These are phyloP conservation scores for Diospyros lotus DNA, from an alignment of 148 eudicot genomes.

Conservation along the genomic window DNA sequence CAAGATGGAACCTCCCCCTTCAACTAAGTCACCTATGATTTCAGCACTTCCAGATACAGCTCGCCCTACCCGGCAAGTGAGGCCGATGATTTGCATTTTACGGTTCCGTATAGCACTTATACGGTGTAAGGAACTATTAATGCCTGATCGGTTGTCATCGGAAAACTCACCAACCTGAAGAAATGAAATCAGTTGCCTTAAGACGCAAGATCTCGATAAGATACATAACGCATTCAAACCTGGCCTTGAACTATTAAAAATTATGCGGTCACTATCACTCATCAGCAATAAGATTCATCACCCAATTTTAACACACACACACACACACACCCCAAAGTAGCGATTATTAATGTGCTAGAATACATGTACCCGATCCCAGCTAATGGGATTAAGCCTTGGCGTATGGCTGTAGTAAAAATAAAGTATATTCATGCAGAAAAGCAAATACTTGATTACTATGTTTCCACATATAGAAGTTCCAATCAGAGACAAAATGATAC, in stretches of 20 bases:
- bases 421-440: not conserved
- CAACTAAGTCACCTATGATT: constrained; percentile 81
- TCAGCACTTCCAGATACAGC: constrained; percentile 96
- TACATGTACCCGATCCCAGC: no score
- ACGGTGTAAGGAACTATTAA: constrained; percentile 88
- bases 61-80: constrained; percentile 97
- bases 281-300: constrained; percentile 5
- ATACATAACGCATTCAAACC: not conserved
- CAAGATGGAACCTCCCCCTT: constrained; percentile 91
- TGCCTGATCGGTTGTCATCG: constrained; percentile 95
- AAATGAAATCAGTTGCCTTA: constrained; percentile 21
- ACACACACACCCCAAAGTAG: not conserved
- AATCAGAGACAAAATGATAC: not conserved
- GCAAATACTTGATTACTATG: not conserved
- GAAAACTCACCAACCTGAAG: constrained; percentile 96
- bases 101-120: constrained; percentile 98
- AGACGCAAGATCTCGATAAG: not conserved
- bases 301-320: not conserved
- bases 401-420: no score
- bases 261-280: constrained; percentile 13
- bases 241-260: not conserved
- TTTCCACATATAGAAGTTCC: not conserved
- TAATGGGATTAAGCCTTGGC: no score
- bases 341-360: no score
- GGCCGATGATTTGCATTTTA: constrained; percentile 88